Conservation (phyloP, 768 basidiomycete species). For the Lactarius evosmus region DNA sequence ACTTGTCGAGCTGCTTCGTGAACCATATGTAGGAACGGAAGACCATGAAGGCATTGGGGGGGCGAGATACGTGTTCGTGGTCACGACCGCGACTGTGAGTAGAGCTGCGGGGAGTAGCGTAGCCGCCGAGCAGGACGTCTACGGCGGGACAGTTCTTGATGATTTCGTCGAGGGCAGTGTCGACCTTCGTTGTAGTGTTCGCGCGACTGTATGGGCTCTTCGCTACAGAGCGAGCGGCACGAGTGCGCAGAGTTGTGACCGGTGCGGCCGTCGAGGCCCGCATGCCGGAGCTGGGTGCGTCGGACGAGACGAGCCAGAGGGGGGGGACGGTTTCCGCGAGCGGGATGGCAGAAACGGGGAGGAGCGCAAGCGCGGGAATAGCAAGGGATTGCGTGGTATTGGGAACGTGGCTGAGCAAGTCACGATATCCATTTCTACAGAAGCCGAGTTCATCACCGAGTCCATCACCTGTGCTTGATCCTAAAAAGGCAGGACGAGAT, state of each 20-base stretch:
- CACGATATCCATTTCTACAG: conserved; percentile 10
- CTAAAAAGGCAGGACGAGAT: conserved; percentile 5
- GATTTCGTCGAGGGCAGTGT: conserved; percentile 11
- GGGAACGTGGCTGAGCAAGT: conserved; percentile 19
- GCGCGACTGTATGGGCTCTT: conserved; percentile 15
- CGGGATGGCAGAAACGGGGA: not conserved
- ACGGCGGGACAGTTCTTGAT: conserved; percentile 25
- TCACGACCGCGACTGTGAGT: conserved; percentile 41
- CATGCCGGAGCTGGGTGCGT: not conserved
- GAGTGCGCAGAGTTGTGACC: not conserved
- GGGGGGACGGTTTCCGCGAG: not conserved
- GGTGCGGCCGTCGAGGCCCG: not conserved
- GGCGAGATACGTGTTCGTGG: conserved; percentile 62
- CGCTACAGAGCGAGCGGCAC: not conserved
- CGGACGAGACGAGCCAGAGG: conserved; percentile 3
- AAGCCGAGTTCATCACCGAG: not conserved
- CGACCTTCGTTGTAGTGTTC: not conserved
- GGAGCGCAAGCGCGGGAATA: not conserved
- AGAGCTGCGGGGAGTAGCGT: conserved; percentile 37
- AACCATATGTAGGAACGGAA: conserved; percentile 68
- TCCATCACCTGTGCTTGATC: conserved; percentile 7
- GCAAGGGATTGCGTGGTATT: conserved; percentile 13
- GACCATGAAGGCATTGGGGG: conserved; percentile 84
- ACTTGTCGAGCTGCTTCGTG: conserved; percentile 39
- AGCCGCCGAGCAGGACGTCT: conserved; percentile 27